Percentiles rank a stretch among this genome's conserved stretches.
Evolutionary conservation across 2,329 filamentous ascomycete genomes (phyloP).

Genomic region (Colletotrichum tropicale): DNA sequence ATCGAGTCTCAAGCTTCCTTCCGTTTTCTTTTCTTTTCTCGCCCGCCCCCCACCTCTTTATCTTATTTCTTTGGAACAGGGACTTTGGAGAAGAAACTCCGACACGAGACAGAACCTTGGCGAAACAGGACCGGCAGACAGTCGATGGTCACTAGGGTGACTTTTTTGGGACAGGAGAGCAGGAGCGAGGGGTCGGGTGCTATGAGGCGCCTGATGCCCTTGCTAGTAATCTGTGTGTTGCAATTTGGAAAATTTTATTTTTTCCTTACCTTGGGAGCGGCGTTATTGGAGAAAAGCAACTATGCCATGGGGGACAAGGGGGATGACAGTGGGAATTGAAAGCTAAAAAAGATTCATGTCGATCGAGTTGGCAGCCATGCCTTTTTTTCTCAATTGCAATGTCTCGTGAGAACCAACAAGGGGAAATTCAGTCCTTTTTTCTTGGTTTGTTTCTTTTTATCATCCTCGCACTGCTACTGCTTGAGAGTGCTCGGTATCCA

Average conservation of each 20-base stretch:
- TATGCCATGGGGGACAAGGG: neutral
- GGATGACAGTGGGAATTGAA: neutral
- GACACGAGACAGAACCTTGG: constrained; percentile 17
- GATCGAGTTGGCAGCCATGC: neutral
- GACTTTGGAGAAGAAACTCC: constrained; percentile 14
- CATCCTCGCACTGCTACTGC: neutral
- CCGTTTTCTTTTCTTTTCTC: constrained; percentile 3
- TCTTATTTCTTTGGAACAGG: neutral
- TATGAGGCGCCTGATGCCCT: neutral
- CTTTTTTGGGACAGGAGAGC: neutral
- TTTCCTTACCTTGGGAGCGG: neutral
- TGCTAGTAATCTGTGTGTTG: constrained; percentile 7
- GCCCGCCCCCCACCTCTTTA: neutral
- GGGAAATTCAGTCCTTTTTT: neutral
- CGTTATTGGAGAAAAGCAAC: constrained; percentile 15
- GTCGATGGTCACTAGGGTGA: constrained; percentile 1
- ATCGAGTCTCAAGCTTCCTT: neutral
- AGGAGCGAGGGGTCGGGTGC: neutral
- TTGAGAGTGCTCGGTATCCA: neutral
- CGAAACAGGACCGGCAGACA: constrained; percentile 9
- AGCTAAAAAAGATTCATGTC: neutral
- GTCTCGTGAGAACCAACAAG: neutral
- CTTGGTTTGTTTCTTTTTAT: neutral
- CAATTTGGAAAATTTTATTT: neutral
- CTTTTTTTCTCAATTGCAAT: neutral